Conservation (phyloP, 352 stramenopile species). For the Globisporangium viniferum region DNA sequence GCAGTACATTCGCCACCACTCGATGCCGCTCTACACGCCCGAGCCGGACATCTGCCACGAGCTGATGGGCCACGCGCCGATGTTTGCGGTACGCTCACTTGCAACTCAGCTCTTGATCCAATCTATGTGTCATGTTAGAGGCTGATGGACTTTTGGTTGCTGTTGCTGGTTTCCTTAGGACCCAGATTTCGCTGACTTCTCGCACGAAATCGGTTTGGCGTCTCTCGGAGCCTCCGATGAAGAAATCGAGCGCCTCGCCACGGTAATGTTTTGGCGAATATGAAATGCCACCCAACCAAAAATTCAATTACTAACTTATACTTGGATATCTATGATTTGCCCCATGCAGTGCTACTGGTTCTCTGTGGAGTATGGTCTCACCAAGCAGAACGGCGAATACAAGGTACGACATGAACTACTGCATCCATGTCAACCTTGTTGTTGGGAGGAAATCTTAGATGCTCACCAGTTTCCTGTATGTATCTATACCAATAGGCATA, state of each 20-base stretch:
- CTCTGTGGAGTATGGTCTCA: constrained; percentile 97
- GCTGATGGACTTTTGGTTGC: background rate
- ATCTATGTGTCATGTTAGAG: background rate
- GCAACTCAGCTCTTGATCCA: background rate
- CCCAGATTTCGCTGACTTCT: constrained; percentile 97
- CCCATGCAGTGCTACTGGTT: constrained; percentile 94
- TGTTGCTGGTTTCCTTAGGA: constrained; percentile 42
- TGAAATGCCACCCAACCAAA: background rate
- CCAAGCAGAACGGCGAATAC: constrained; percentile 88
- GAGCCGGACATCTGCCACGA: constrained; percentile 99
- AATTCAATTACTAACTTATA: too few relatives aligned
- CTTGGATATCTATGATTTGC: too few relatives aligned
- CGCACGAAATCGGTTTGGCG: constrained; percentile 95
- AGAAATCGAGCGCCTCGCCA: constrained; percentile 93
- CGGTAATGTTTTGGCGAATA: constrained; percentile 29
- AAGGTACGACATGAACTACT: constrained; percentile 55
- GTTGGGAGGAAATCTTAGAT: background rate
- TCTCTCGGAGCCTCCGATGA: constrained; percentile 95
- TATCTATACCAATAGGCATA: constrained; percentile 74
- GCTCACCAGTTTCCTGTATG: background rate
- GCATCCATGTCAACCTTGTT: background rate
- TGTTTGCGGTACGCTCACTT: constrained; percentile 86
- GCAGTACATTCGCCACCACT: constrained; percentile 95
- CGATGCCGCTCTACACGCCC: constrained; percentile 95
- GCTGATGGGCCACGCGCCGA: constrained; percentile 93